Conservation (phyloP, 306 rosid species). For the Lotus japonicus region DNA sequence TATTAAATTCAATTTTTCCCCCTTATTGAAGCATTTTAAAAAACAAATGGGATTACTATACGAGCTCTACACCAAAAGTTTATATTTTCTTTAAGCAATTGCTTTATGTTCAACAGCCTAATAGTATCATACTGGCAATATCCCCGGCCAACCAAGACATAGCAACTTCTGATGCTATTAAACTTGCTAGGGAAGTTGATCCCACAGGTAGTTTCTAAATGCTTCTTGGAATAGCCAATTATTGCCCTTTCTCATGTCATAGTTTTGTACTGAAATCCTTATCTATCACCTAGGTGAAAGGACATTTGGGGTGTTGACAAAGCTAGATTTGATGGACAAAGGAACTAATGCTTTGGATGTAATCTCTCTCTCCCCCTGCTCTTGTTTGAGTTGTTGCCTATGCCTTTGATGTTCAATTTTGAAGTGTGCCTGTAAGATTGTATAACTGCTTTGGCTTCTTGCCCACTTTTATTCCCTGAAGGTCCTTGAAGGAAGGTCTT, state of each 20-base stretch:
- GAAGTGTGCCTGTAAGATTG: not conserved
- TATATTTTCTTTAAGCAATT: not conserved
- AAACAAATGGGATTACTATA: not conserved
- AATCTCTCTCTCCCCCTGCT: conserved; percentile 18
- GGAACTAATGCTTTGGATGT: conserved; percentile 93
- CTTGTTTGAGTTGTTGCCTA: not conserved
- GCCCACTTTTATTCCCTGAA: conserved; percentile 16
- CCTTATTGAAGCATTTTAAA: not conserved
- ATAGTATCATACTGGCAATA: conserved; percentile 74
- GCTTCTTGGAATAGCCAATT: not conserved
- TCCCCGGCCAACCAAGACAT: conserved; percentile 95
- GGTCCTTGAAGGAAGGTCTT: conserved; percentile 97
- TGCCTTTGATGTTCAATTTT: conserved; percentile 11
- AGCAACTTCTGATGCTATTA: conserved; percentile 93
- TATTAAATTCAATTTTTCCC: not conserved
- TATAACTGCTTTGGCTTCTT: conserved; percentile 5
- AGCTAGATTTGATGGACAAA: conserved; percentile 95
- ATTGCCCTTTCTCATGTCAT: not conserved
- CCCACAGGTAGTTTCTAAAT: conserved; percentile 47
- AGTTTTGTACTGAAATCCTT: not conserved
- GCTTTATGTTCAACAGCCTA: conserved; percentile 51
- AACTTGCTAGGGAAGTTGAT: conserved; percentile 85
- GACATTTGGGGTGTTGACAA: conserved; percentile 91
- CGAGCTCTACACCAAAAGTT: not conserved
- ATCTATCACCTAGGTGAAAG: conserved; percentile 57